Percentiles rank a stretch among this genome's conserved stretches.
Conservation (phyloP, 1,284 basidiomycete species). For the Dichomitus squalens region DNA sequence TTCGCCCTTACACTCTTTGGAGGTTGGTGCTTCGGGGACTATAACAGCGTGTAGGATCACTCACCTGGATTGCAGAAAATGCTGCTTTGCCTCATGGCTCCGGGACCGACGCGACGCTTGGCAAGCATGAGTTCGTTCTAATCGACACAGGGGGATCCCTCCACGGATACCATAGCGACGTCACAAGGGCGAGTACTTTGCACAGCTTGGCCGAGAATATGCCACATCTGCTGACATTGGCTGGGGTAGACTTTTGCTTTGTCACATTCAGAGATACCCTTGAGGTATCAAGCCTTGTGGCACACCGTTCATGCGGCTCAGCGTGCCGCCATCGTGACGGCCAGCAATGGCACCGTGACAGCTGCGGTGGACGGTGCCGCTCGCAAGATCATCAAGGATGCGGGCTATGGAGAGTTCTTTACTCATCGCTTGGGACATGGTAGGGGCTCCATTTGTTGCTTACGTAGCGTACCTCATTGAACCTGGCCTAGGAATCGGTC, state of each 20-base stretch:
- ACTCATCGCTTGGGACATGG: slow-evolving; percentile 84
- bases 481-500: slow-evolving; percentile 64
- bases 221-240: neutral
- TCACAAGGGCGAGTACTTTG: slow-evolving; percentile 61
- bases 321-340: slow-evolving; percentile 50
- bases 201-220: neutral
- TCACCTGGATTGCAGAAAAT: slow-evolving; percentile 55
- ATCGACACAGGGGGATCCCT: slow-evolving; percentile 76
- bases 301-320: slow-evolving; percentile 69
- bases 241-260: slow-evolving; percentile 68
- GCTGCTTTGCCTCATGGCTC: slow-evolving; percentile 85
- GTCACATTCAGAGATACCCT: slow-evolving; percentile 54
- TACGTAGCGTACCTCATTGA: neutral
- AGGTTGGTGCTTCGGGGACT: slow-evolving; percentile 44
- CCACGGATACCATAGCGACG: slow-evolving; percentile 77
- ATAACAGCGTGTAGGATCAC: too few relatives aligned
- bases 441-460: slow-evolving; percentile 31
- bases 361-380: slow-evolving; percentile 68
- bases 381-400: slow-evolving; percentile 49
- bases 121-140: slow-evolving; percentile 66
- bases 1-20: slow-evolving; percentile 78
- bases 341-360: slow-evolving; percentile 53
- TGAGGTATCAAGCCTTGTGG: slow-evolving; percentile 66
- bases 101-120: slow-evolving; percentile 67
- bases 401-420: slow-evolving; percentile 64